Conservation (phyloP, 2,329 filamentous ascomycete genomes). For the Calonectria pteridis region DNA sequence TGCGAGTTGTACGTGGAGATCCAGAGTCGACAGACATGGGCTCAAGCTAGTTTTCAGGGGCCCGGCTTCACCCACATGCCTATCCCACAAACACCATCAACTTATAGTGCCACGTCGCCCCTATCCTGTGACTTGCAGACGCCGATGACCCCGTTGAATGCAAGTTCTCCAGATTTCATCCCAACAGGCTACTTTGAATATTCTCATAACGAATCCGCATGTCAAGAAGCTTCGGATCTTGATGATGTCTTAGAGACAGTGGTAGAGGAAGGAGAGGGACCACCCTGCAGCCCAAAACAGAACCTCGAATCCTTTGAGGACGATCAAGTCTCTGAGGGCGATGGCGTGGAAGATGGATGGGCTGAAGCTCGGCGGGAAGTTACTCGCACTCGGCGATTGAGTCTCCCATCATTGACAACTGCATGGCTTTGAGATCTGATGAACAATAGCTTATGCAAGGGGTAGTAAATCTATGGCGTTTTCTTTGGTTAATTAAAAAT, state of each 20-base stretch:
- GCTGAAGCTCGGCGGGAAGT: conserved; percentile 1
- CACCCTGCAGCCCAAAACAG: conserved; percentile 17
- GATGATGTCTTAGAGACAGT: conserved; percentile 40
- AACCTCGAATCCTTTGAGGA: conserved; percentile 14
- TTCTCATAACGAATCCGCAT: background rate
- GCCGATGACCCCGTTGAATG: conserved; percentile 44
- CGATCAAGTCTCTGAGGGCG: background rate
- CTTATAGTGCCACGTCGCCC: conserved; percentile 28
- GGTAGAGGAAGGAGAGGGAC: conserved; percentile 39
- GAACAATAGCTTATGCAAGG: conserved; percentile 5
- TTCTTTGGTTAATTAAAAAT: background rate
- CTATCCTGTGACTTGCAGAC: conserved; percentile 26
- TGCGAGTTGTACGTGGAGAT: conserved; percentile 64
- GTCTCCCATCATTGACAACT: conserved; percentile 46
- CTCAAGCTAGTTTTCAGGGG: conserved; percentile 46
- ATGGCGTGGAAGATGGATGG: conserved; percentile 15
- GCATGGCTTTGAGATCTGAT: conserved; percentile 37
- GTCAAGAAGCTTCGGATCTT: background rate
- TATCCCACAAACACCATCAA: conserved; percentile 23
- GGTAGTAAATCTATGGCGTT: background rate
- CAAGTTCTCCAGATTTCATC: conserved; percentile 48
- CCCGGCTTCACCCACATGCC: conserved; percentile 25
- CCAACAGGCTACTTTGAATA: conserved; percentile 42
- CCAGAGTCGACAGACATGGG: conserved; percentile 57
- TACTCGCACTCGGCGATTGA: conserved; percentile 39